Percentiles rank a stretch among this genome's conserved stretches.
phyloP scores from a whole-genome alignment of 148 eudicot species.

The Dysphania ambrosioides region DNA sequence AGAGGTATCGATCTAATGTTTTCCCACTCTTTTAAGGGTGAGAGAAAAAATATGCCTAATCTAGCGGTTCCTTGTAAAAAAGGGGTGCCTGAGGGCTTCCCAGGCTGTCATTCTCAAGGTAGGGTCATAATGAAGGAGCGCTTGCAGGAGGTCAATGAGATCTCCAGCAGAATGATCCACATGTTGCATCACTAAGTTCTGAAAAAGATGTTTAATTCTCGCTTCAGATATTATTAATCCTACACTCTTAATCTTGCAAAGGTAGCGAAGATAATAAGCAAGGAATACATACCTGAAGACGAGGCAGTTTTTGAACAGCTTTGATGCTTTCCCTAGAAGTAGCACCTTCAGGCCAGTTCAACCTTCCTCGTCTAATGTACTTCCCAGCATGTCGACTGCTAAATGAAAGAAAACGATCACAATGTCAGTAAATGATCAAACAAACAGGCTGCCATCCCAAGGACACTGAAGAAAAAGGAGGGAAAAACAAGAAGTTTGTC shows the following conservation, averaged over 20 bases:
- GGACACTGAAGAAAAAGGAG: neutral
- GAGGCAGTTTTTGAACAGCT: slow-evolving; percentile 53
- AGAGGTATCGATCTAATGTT: slow-evolving; percentile 19
- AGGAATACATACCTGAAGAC: slow-evolving; percentile 44
- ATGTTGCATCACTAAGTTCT: slow-evolving; percentile 64
- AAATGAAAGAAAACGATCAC: slow-evolving; percentile 6
- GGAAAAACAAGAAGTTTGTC: neutral
- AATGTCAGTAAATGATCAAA: neutral
- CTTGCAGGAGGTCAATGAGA: slow-evolving; percentile 59
- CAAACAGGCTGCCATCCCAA: neutral
- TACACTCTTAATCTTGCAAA: neutral
- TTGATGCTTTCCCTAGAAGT: slow-evolving; percentile 66
- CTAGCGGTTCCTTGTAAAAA: slow-evolving; percentile 47
- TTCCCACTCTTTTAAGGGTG: slow-evolving; percentile 23
- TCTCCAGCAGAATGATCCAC: slow-evolving; percentile 75
- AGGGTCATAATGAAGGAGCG: slow-evolving; percentile 54
- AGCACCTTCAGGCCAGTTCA: slow-evolving; percentile 70
- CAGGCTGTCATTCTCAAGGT: slow-evolving; percentile 46
- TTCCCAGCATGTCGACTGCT: slow-evolving; percentile 60
- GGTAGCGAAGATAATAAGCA: neutral
- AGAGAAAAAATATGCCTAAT: slow-evolving; percentile 10
- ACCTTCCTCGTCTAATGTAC: slow-evolving; percentile 56
- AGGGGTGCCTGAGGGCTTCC: slow-evolving; percentile 61
- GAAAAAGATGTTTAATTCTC: slow-evolving; percentile 15
- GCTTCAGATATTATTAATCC: neutral